A percentile compares a stretch with the other conserved stretches of the same genome.
Conservation (phyloP, 2,329 filamentous ascomycete genomes). For the Cercospora sp. region DNA sequence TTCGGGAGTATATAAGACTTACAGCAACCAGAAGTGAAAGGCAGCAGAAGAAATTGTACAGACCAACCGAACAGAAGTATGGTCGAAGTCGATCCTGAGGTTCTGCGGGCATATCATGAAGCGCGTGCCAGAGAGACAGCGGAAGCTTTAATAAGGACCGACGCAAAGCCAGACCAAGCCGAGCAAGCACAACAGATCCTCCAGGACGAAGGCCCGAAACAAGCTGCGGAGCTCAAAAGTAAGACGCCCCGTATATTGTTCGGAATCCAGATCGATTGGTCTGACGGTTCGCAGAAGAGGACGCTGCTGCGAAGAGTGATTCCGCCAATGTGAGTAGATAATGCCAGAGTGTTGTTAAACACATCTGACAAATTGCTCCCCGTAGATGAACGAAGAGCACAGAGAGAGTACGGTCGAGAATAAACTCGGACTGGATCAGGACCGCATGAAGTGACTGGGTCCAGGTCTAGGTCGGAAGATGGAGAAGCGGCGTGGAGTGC, state of each 20-base stretch:
- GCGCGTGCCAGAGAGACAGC: constrained; percentile 14
- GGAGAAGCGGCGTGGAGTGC: background rate
- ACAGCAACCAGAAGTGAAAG: background rate
- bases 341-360: background rate
- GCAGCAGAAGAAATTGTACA: background rate
- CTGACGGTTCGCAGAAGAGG: constrained; percentile 18
- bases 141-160: constrained; percentile 9
- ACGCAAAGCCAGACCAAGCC: constrained; percentile 8
- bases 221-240: constrained; percentile 15
- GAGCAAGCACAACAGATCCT: constrained; percentile 10
- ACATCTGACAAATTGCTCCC: background rate
- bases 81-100: constrained; percentile 11
- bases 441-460: constrained; percentile 5
- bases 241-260: constrained; percentile 4
- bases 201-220: constrained; percentile 13
- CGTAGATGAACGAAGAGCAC: constrained; percentile 4
- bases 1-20: background rate
- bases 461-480: background rate
- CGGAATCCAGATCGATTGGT: constrained; percentile 15
- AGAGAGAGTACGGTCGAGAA: constrained; percentile 8
- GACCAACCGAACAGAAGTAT: background rate
- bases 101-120: constrained; percentile 9
- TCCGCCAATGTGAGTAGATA: background rate
- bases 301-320: constrained; percentile 12
- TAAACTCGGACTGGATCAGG: constrained; percentile 8